These are phyloP conservation scores for Paramecium primaurelia DNA, from an alignment of 73 alveolate genomes.

Conservation along the genomic window DNA sequence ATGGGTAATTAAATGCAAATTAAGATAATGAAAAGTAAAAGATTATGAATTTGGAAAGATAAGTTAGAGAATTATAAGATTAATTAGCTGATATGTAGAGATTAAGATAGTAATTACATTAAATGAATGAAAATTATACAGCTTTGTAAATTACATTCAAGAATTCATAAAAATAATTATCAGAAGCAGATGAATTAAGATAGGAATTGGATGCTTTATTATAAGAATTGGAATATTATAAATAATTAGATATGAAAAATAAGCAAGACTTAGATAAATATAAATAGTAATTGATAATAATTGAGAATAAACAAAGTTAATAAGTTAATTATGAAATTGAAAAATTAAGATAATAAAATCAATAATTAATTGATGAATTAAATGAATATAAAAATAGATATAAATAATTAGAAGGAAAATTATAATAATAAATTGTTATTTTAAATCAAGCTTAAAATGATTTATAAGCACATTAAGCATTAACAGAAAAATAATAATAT, in stretches of 20 bases:
- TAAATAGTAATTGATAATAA: not conserved
- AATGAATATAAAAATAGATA: not conserved
- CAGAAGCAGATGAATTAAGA: slow-evolving; percentile 2
- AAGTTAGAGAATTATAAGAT: not conserved
- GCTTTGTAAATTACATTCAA: not conserved
- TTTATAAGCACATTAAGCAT: not conserved
- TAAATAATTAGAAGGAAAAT: not conserved
- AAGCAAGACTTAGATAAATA: not conserved
- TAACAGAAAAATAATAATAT: not conserved
- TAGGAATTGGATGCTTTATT: not conserved
- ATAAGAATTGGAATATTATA: not conserved
- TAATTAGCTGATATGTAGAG: not conserved
- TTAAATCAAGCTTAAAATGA: not conserved
- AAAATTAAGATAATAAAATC: not conserved
- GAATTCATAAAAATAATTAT: not conserved
- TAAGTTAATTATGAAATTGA: slow-evolving; percentile 1
- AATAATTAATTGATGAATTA: not conserved
- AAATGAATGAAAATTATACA: slow-evolving; percentile 11
- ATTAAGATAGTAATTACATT: not conserved
- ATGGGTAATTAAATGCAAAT: not conserved
- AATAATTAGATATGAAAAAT: not conserved
- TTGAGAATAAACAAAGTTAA: not conserved
- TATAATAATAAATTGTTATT: not conserved
- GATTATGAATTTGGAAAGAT: not conserved
- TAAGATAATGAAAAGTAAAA: not conserved